phyloP scores from a whole-genome alignment of 352 stramenopile species.

The Pythium aquatile region DNA sequence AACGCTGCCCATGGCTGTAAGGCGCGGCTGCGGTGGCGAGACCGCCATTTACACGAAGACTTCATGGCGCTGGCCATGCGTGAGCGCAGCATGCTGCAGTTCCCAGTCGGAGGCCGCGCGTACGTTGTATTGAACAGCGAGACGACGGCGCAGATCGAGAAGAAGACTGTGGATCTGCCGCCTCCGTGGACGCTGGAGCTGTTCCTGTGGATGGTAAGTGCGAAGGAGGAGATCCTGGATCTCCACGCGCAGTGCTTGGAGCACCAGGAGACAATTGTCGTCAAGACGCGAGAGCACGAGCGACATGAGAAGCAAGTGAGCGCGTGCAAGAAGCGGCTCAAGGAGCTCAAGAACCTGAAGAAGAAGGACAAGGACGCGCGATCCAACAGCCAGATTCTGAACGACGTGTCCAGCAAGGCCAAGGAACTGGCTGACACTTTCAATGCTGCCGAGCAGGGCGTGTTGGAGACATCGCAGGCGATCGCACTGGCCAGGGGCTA shows the following conservation, averaged over 20 bases:
- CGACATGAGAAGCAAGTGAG: slow-evolving; percentile 43
- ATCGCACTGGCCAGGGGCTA: slow-evolving; percentile 43
- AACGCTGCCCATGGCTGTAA: slow-evolving; percentile 67
- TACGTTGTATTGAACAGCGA: slow-evolving; percentile 43
- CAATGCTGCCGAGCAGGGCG: slow-evolving; percentile 41
- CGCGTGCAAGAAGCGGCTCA: slow-evolving; percentile 43
- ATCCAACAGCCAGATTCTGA: slow-evolving; percentile 16
- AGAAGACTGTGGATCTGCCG: slow-evolving; percentile 35
- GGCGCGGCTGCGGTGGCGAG: slow-evolving; percentile 53
- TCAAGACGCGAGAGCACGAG: slow-evolving; percentile 37
- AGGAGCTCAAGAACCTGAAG: slow-evolving; percentile 26
- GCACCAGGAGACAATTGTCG: slow-evolving; percentile 35
- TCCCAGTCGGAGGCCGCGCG: slow-evolving; percentile 41
- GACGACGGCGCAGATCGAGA: slow-evolving; percentile 8
- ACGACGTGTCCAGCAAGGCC: slow-evolving; percentile 30
- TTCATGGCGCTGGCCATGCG: slow-evolving; percentile 42
- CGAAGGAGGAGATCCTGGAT: slow-evolving; percentile 49
- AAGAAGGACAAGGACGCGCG: slow-evolving; percentile 10
- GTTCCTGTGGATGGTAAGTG: slow-evolving; percentile 58
- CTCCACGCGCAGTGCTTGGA: slow-evolving; percentile 41
- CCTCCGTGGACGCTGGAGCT: slow-evolving; percentile 73
- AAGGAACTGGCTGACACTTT: slow-evolving; percentile 58
- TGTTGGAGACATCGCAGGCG: slow-evolving; percentile 34
- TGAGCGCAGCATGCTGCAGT: slow-evolving; percentile 51
- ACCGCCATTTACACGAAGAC: slow-evolving; percentile 70